Base-by-base conservation (phyloP, 306 rosid species). In the Begonia peltatifolia region DNA sequence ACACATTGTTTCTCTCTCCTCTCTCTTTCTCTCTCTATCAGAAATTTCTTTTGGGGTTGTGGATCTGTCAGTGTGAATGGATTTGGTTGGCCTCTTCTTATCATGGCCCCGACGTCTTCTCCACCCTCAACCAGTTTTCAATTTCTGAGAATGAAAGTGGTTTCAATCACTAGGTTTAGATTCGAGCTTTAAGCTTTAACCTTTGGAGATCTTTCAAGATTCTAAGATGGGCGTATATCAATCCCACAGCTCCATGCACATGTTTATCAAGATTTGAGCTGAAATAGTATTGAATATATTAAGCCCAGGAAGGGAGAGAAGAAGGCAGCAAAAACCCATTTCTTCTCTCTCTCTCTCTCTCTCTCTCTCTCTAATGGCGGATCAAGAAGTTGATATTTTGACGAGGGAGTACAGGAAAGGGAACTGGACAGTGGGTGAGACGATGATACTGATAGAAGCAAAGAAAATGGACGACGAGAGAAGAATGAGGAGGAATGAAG, bases 1-100 rank as follows among this genome's bases (percentile, higher is more conserved):
- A 30, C 0, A 47, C 64, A 68, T 61, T 49, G 2, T 6, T 54
- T 59, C 61, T 55, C 64, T 66, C 54, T 36, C 62, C 62, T 53
- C 38, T 15, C 48, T 22, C 63, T 20, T 46, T 62, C 68, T 65
- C 61, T 52, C 71, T 41, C 57, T 48, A 36, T 10, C 52, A 41
- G 53, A 10, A n/a, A 59, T 67, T 12, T 64, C 66, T 52, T 73
- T 49, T 71, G 71, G 79, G 68, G 64, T 61, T 57, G 75, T 65
- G 64, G 63, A 54, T 68, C 47, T 73, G 75, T 74, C 66, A 74
- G 79, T 68, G 57, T 69, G 75, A 74, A 64, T 64, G 75, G 79
- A 68, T 68, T 73, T 69, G 62, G 69, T 74, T 74, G 79, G 79
- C 75, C 57, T 74, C 65, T 74, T 74, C 71, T 74, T 53, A 56